Evolutionary conservation across 805 yeast species (phyloP).

Genomic region (Teunomyces tritomae): DNA sequence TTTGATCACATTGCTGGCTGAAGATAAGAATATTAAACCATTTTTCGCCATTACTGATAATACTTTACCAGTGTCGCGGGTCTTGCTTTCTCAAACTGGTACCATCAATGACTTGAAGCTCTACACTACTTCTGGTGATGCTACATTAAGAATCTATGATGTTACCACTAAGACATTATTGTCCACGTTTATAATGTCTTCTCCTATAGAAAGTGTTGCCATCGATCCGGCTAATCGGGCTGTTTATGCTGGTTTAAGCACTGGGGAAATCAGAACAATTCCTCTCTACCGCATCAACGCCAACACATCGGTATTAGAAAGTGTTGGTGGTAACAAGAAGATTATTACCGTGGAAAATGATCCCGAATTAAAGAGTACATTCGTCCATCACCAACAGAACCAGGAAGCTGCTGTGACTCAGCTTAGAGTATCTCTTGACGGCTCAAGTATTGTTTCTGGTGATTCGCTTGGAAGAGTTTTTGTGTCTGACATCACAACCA

Average conservation of each 20-base stretch:
- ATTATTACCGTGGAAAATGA: conserved; percentile 53
- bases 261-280: conserved; percentile 60
- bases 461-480: conserved; percentile 67
- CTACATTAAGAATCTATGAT: conserved; percentile 72
- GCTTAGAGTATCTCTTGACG: conserved; percentile 68
- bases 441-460: conserved; percentile 69
- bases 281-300: conserved; percentile 45
- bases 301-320: conserved; percentile 45
- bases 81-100: conserved; percentile 50
- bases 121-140: conserved; percentile 69
- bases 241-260: conserved; percentile 63
- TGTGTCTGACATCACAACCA: conserved; percentile 66
- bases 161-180: conserved; percentile 45
- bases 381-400: conserved; percentile 47
- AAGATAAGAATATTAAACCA: conserved; percentile 48
- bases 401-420: conserved; percentile 41
- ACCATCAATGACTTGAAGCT: conserved; percentile 57
- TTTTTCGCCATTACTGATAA: conserved; percentile 60
- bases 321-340: conserved; percentile 58
- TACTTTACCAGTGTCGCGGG: conserved; percentile 49
- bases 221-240: conserved; percentile 80
- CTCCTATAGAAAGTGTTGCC: conserved; percentile 54
- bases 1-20: conserved; percentile 40
- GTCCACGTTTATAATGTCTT: conserved; percentile 69
- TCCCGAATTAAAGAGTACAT: conserved; percentile 46